Evolutionary conservation across 192 early-diverging fungal species (phyloP), one percentile per base, ranked within the genome.

Genomic region (Polychytrium aggregatum): DNA sequence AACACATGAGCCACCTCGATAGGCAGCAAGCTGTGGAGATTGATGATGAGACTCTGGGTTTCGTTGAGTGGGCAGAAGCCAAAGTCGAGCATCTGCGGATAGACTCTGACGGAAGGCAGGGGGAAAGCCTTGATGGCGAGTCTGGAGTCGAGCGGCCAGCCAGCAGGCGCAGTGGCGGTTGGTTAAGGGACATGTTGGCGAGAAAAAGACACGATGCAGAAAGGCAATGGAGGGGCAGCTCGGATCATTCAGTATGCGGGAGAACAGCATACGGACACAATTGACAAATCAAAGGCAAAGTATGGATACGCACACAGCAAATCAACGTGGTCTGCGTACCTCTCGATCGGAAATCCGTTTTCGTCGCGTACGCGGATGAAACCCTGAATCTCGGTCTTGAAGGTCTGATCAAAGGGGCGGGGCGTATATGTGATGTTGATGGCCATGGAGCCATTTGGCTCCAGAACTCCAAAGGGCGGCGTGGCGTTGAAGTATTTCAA

Each of bases 341-440:
- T 60, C 50, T 76, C 74, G n/a, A 70, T 45, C 11, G 66, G 58
- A n/a, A 66, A 41, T 21, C 74, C 74, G 25, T 60, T 47, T 3
- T 22, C 37, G 6, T 38, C 45, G 14, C 74, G 26, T n/a, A 76
- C 48, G 9, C 63, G 28, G 6, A 73, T 10, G 41, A 67, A 74
- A 6, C 66, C 69, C 18, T 34, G 34, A 25, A 76, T 44, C 45
- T 73, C 71, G 0, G 57, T 41, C 28, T 47, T 64, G 34, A 62
- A 67, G 3, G 53, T 10, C 8, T 37, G 43, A 44, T 48, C 44
- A 20, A 50, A 46, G 9, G 70, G 63, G 28, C 60, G 51, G 9
- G 62, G 63, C 3, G 52, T 56, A 36, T 68, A 71, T 18, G 29
- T 33, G 0, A 69, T 48, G 2, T 37, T 54, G 27, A 76, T 53